Percentiles rank a stretch among this genome's conserved stretches.
Conservation (phyloP, 305 asterid genomes). For the Fraxinus greggii region DNA sequence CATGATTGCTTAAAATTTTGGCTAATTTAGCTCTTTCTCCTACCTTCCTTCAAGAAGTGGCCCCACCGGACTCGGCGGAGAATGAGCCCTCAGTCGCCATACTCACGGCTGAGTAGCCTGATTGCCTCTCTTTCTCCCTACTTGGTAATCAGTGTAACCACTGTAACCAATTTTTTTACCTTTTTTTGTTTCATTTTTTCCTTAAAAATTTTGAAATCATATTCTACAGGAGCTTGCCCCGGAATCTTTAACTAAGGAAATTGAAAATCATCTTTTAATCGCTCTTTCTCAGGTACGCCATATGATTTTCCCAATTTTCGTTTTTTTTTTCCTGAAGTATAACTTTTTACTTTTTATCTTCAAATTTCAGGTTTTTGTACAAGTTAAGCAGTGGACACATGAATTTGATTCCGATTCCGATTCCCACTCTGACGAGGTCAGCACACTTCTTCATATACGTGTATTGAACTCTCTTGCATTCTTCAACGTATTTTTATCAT, state of each 20-base stretch:
- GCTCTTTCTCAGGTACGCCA: slow-evolving; percentile 61
- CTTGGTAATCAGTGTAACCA: not conserved
- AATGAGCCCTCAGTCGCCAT: not conserved
- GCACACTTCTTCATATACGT: not conserved
- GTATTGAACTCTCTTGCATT: slow-evolving; percentile 5
- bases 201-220: not conserved
- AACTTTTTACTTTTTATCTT: not conserved
- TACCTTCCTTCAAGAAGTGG: not conserved
- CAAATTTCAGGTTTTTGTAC: slow-evolving; percentile 49
- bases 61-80: not conserved
- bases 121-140: slow-evolving; percentile 8
- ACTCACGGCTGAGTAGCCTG: not conserved
- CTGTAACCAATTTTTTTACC: not conserved
- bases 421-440: slow-evolving; percentile 43
- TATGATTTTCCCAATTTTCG: not conserved
- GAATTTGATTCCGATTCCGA: slow-evolving; percentile 43
- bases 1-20: too few relatives aligned
- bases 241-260: slow-evolving; percentile 40
- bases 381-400: slow-evolving; percentile 55
- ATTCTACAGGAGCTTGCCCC: slow-evolving; percentile 41
- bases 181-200: not conserved
- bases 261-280: slow-evolving; percentile 49
- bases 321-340: not conserved
- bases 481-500: not conserved
- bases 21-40: not conserved